Evolutionary conservation across 345 rosid species (phyloP).

Genomic region (Rhodamnia rubescens): DNA sequence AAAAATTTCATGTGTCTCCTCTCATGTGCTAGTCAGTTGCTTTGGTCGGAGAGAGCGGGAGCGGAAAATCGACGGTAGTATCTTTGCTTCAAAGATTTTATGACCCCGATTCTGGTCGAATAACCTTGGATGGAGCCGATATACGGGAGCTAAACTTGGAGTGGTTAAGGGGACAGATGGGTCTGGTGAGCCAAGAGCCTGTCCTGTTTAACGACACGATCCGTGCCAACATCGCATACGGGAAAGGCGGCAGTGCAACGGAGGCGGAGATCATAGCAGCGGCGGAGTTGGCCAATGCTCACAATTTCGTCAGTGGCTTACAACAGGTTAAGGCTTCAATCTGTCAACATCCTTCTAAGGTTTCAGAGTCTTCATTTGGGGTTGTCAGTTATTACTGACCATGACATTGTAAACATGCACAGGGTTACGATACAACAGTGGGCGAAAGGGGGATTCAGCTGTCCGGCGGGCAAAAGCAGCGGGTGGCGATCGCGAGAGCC

Average conservation of each 20-base stretch:
- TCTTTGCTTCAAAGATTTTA: slow-evolving; percentile 29
- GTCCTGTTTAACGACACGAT: slow-evolving; percentile 16
- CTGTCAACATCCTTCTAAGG: background rate
- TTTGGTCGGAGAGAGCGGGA: slow-evolving; percentile 39
- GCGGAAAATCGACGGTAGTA: slow-evolving; percentile 22
- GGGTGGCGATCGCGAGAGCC: slow-evolving; percentile 23
- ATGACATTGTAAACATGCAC: background rate
- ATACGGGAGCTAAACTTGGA: slow-evolving; percentile 12
- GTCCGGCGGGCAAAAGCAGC: slow-evolving; percentile 24
- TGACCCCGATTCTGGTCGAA: slow-evolving; percentile 24
- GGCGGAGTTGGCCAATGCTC: slow-evolving; percentile 21
- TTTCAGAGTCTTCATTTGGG: background rate
- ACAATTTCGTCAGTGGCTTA: slow-evolving; percentile 22
- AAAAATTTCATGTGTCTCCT: background rate
- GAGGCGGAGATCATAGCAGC: slow-evolving; percentile 27
- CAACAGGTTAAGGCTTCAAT: slow-evolving; percentile 9
- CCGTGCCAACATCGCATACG: slow-evolving; percentile 25
- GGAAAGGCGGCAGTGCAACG: slow-evolving; percentile 13
- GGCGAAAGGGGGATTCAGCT: slow-evolving; percentile 31
- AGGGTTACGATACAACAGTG: slow-evolving; percentile 16
- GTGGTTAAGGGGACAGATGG: slow-evolving; percentile 32
- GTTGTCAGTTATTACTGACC: background rate
- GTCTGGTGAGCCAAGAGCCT: slow-evolving; percentile 25
- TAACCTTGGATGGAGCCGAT: slow-evolving; percentile 24
- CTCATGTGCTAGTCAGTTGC: slow-evolving; percentile 18